These are phyloP conservation scores for Curvularia hawaiiensis DNA, from an alignment of 2,329 filamentous ascomycete genomes.

Conservation along the genomic window DNA sequence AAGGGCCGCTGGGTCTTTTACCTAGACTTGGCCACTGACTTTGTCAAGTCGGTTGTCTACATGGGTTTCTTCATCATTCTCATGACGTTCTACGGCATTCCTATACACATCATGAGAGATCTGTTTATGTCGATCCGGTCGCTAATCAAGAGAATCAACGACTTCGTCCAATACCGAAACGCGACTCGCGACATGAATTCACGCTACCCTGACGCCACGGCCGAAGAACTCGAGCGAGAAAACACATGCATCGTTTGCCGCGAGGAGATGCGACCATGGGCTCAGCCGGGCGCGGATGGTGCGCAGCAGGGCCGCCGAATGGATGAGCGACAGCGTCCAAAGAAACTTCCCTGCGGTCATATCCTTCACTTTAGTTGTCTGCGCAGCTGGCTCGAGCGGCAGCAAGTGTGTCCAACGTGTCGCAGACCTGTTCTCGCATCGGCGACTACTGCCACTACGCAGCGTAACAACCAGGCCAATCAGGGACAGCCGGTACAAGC, in stretches of 20 bases:
- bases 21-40: slow-evolving; percentile 85
- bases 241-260: slow-evolving; percentile 98
- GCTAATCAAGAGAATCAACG: slow-evolving; percentile 86
- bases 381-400: slow-evolving; percentile 94
- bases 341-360: slow-evolving; percentile 95
- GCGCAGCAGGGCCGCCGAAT: slow-evolving; percentile 52
- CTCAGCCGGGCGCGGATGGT: slow-evolving; percentile 53
- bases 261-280: slow-evolving; percentile 91
- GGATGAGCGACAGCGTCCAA: slow-evolving; percentile 84
- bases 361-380: slow-evolving; percentile 94
- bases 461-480: slow-evolving; percentile 35
- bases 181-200: slow-evolving; percentile 94
- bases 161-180: slow-evolving; percentile 86
- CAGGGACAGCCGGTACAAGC: slow-evolving; percentile 29
- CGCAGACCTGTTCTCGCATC: slow-evolving; percentile 73
- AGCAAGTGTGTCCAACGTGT: slow-evolving; percentile 97
- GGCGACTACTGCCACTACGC: slow-evolving; percentile 33
- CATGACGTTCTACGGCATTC: slow-evolving; percentile 90
- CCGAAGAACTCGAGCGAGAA: slow-evolving; percentile 81
- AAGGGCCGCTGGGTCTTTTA: slow-evolving; percentile 93
- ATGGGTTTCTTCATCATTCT: slow-evolving; percentile 91
- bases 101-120: slow-evolving; percentile 95
- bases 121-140: slow-evolving; percentile 92
- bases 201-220: slow-evolving; percentile 85
- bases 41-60: slow-evolving; percentile 89